These are phyloP conservation scores for Moelleriella libera DNA, from an alignment of 2,329 filamentous ascomycete genomes.

Conservation along the genomic window DNA sequence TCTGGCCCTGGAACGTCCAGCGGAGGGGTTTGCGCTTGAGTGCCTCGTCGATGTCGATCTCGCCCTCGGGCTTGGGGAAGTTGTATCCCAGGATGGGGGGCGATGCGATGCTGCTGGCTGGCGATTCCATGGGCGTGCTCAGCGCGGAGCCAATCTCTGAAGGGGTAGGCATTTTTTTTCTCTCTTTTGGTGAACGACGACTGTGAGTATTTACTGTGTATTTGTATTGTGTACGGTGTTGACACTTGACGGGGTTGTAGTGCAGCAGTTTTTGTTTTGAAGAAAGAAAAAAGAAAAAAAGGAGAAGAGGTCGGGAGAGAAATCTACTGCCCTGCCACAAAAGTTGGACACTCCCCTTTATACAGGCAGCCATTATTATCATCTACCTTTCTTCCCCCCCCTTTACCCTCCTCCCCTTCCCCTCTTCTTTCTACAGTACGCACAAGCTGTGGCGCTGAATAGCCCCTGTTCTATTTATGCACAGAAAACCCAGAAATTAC, in stretches of 20 bases:
- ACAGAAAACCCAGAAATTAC: too few species aligned
- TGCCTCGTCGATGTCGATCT: conserved; percentile 26
- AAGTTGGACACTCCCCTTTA: neutral
- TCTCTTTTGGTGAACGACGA: too few species aligned
- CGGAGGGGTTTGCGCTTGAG: conserved; percentile 27
- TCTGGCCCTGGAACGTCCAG: conserved; percentile 23
- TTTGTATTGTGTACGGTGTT: neutral
- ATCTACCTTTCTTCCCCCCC: neutral
- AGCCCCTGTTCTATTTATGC: neutral
- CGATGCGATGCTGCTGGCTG: conserved; percentile 7
- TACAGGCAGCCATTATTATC: neutral
- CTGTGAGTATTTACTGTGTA: neutral
- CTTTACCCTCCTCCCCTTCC: too few species aligned
- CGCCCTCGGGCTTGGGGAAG: conserved; percentile 24
- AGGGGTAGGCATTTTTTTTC: neutral
- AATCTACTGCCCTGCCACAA: neutral
- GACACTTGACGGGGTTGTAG: neutral
- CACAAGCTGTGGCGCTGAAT: too few species aligned
- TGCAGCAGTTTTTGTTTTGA: too few species aligned
- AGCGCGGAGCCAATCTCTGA: neutral
- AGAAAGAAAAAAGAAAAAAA: neutral
- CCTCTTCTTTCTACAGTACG: too few species aligned
- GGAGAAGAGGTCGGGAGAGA: neutral
- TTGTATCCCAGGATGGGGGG: conserved; percentile 14
- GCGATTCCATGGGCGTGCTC: neutral